Percentiles rank a stretch among this genome's conserved stretches.
Evolutionary conservation across 768 basidiomycete genomes (phyloP).

Genomic region (Psilocybe tampanensis): DNA sequence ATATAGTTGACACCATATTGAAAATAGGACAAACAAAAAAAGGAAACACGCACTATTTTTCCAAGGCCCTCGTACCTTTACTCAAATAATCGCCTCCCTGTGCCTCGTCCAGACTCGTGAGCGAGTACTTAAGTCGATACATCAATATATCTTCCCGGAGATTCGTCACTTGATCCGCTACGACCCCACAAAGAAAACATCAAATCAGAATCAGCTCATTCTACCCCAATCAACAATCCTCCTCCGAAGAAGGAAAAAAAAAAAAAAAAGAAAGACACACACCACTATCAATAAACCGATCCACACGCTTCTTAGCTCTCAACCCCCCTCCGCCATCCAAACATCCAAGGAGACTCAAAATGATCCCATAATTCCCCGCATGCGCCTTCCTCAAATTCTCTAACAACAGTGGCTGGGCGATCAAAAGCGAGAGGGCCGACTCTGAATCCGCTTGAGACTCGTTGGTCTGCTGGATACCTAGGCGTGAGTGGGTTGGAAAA

Average conservation of each 20-base stretch:
- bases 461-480: conserved; percentile 21
- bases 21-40: not conserved
- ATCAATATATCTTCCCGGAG: conserved; percentile 87
- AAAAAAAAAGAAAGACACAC: not conserved
- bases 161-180: conserved; percentile 92
- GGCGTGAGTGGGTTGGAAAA: no score
- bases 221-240: not conserved
- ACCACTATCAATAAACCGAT: conserved; percentile 83
- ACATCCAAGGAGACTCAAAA: conserved; percentile 91
- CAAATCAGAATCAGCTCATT: not conserved
- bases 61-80: conserved; percentile 74
- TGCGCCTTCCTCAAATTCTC: conserved; percentile 90
- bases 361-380: conserved; percentile 88
- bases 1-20: no score
- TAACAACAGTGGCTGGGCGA: conserved; percentile 76
- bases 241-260: no score
- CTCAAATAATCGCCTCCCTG: conserved; percentile 58
- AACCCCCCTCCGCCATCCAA: conserved; percentile 87
- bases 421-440: conserved; percentile 82
- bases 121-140: conserved; percentile 83
- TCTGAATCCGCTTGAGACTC: conserved; percentile 48
- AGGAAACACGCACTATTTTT: conserved; percentile 71
- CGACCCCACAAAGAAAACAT: not conserved
- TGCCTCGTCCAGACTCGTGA: conserved; percentile 72
- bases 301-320: conserved; percentile 86